Evolutionary conservation across 192 early-diverging fungal species (phyloP), one percentile per base, ranked within the genome.

Genomic region (Podochytrium sp.): DNA sequence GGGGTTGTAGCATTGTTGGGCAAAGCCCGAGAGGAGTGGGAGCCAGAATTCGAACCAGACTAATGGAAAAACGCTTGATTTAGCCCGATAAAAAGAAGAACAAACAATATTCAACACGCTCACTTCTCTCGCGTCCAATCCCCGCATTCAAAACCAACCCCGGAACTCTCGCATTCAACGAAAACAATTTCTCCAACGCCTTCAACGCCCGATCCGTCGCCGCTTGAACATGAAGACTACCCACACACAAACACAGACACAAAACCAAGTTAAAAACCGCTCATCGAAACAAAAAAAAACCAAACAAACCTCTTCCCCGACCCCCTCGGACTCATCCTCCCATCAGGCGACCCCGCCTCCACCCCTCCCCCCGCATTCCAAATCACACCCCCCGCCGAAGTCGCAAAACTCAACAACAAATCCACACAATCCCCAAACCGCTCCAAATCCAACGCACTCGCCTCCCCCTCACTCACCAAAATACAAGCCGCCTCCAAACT

Each of bases 21-120:
- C 85, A 34, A 94, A 71, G 0, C 90, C 90, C 3, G 91, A 89
- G 23, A 93, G 74, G 37, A 94, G 81, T 5, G 92, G 92, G 39
- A 93, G 80, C 92, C 92, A 93, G 76, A 92, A 93, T 38, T 82
- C 85, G 61, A 87, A 89, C 88, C 90, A 94, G 1, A 84, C 89
- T 86, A 74, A 53, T 39, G 37, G 39, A 70, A 3, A 10, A n/a
- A 70, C 53, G 41, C 33, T 50, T 25, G 41, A 47, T 59, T 3
- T 47, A 80, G 49, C 32, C 25, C 2, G 38, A 53, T 50, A 57
- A 57, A 50, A 34, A 35, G 25, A 53, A 65, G 68, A 52, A 72
- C 34, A 70, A 77, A 64, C 33, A 52, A n/a, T 27, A 39, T 30
- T 27, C 33, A 35, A 2, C 73, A 16, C 3, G 42, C 18, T 51